Evolutionary conservation across 371 early-diverging fungal genomes (phyloP), one percentile per base, ranked within the genome.

Genomic region (Mortierella sp.): DNA sequence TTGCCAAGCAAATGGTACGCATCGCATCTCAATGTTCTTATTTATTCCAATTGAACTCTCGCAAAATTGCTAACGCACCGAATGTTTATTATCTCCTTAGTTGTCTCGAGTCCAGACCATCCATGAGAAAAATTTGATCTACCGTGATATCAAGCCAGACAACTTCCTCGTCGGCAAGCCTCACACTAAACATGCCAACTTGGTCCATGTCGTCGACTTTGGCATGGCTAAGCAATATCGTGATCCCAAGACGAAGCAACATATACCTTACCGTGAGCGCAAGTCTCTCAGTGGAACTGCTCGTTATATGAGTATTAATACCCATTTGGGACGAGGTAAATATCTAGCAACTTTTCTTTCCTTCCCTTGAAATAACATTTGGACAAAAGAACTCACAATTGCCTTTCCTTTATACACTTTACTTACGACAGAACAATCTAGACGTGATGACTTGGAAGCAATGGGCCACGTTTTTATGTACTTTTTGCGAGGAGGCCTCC

Each of bases 81-180:
- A n/a, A n/a, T n/a, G n/a, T n/a, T n/a, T 29, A 10, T 55, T 8
- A 28, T 10, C 19, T 10, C 9, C 10, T 2, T 62, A 95, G 95
- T 85, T 99, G 40, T 90, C 89, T 26, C 90, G 96, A 58, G 93
- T 99, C 32, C 99, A 99, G 87, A 90, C 92, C 17, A 92, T 99
- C 61, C 99, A 99, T 84, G 97, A 98, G 72, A 92, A 94, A 84
- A 96, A 97, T 80, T 85, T 98, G 72, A 95, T 99, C 61, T 99
- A 99, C 84, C 91, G 99, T 63, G 99, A 99, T 85, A 99, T 99
- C 76, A 99, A 99, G 85, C 99, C 99, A 29, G 99, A 99, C 85
- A 99, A 99, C 87, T 99, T 99, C 83, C 86, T 98, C 55, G 91
- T 97, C 70, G 98, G 98, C 31, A 86, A 93, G 17, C 91, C 94